These are phyloP conservation scores for Fennellomyces sp. DNA, from an alignment of 371 early-diverging fungal species.

Conservation along the genomic window DNA sequence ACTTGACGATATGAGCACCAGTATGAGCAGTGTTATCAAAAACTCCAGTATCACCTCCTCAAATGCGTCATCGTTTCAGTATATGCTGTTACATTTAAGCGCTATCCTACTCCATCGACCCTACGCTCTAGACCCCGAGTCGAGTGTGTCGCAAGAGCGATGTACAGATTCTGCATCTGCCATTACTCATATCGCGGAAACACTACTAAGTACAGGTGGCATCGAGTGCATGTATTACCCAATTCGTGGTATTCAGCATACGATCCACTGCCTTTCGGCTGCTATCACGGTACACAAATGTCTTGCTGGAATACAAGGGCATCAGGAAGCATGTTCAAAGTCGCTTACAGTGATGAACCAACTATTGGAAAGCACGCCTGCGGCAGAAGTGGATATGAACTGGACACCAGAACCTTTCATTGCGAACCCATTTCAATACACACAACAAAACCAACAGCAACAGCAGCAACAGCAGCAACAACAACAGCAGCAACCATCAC, in stretches of 20 bases:
- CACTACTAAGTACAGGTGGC: slow-evolving; percentile 26
- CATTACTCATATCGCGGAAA: slow-evolving; percentile 27
- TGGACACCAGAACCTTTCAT: neutral
- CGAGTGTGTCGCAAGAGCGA: slow-evolving; percentile 17
- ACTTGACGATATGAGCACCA: slow-evolving; percentile 15
- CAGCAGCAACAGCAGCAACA: neutral
- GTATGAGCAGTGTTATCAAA: slow-evolving; percentile 7
- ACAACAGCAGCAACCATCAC: neutral
- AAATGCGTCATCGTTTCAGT: slow-evolving; percentile 14
- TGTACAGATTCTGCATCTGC: slow-evolving; percentile 29
- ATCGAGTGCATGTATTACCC: slow-evolving; percentile 41
- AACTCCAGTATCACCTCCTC: neutral
- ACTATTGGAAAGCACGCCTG: slow-evolving; percentile 19
- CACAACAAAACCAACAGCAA: neutral
- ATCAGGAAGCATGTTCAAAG: slow-evolving; percentile 13
- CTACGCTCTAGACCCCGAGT: slow-evolving; percentile 7
- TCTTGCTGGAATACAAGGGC: slow-evolving; percentile 9
- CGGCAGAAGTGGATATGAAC: slow-evolving; percentile 14
- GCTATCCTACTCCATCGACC: slow-evolving; percentile 23
- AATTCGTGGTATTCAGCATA: slow-evolving; percentile 43
- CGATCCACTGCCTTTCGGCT: slow-evolving; percentile 44
- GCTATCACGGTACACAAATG: slow-evolving; percentile 33
- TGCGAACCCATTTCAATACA: no score
- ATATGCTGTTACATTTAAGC: slow-evolving; percentile 16
- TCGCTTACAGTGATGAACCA: slow-evolving; percentile 14